Conservation (phyloP, 805 yeast species). For the Monosporozyma aerobia region DNA sequence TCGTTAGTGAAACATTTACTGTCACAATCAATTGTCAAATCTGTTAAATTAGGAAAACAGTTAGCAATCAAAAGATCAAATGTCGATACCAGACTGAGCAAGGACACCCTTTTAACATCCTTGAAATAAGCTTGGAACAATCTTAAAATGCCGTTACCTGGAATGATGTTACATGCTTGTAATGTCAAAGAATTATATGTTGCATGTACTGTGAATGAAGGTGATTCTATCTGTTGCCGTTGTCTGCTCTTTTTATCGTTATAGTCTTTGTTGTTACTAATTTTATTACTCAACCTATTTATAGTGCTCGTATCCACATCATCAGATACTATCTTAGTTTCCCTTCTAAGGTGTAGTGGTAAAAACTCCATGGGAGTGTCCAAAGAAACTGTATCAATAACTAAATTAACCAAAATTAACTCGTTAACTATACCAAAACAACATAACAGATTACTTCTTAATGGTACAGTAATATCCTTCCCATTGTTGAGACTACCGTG, state of each 20-base stretch:
- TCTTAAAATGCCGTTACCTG: slow-evolving; percentile 31
- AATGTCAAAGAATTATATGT: slow-evolving; percentile 29
- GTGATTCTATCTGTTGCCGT: slow-evolving; percentile 4
- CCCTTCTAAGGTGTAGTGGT: slow-evolving; percentile 21
- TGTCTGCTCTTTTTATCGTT: neutral
- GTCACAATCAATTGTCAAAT: slow-evolving; percentile 39
- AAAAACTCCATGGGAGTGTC: slow-evolving; percentile 29
- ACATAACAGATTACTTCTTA: slow-evolving; percentile 37
- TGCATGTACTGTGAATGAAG: slow-evolving; percentile 26
- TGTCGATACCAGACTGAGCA: slow-evolving; percentile 34
- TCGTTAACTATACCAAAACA: slow-evolving; percentile 39
- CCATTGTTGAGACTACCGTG: slow-evolving; percentile 10
- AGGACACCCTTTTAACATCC: slow-evolving; percentile 31
- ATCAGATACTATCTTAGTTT: neutral
- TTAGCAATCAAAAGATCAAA: slow-evolving; percentile 43
- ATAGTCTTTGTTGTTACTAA: neutral
- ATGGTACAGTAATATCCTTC: slow-evolving; percentile 9
- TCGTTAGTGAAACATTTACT: slow-evolving; percentile 35
- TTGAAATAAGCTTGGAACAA: slow-evolving; percentile 34
- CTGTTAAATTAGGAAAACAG: slow-evolving; percentile 33
- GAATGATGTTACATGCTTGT: slow-evolving; percentile 29
- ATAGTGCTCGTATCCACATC: neutral
- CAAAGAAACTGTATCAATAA: slow-evolving; percentile 37
- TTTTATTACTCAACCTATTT: neutral
- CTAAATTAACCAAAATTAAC: slow-evolving; percentile 37